Base-by-base conservation (phyloP, 768 basidiomycete genomes). In the Lactarius akahatsu region DNA sequence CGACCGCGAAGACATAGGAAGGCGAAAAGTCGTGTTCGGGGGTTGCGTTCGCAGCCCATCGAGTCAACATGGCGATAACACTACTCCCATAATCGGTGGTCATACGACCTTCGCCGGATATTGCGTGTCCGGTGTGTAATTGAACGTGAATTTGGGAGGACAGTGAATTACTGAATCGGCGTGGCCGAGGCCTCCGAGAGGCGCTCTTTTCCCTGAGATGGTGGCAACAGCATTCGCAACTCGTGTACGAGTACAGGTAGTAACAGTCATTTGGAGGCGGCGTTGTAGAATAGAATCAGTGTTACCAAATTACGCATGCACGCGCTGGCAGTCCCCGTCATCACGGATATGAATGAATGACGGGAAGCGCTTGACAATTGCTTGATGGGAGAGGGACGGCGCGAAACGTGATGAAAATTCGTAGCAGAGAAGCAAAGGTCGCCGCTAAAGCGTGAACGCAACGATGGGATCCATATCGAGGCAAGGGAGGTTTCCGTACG, bases 261-360 rank as follows among this genome's bases (percentile, higher is more conserved):
- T 62, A 52, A 63, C 61, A 18, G 57, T 52, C 34, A 52, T 38
- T 34, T 34, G 36, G 38, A 41, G 40, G 61, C 61, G 61, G 57
- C 62, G 54, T 67, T 45, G 58, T 38, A 47, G 40, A 60, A 59
- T 38, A 47, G 40, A 56, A 59, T 26, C 34, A 61, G 34, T 30
- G 61, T 59, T 20, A 62, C 55, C 61, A 58, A 59, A 64, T 40
- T 40, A 32, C 26, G 56, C 38, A 58, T 16, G 38, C 50, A n/a
- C 20, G 38, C 23, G 13, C 50, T 52, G 50, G 26, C 28, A 40
- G 60, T 32, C 45, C 43, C 28, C 57, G 41, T 63, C 62, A 47
- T 59, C 57, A 47, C 62, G 61, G 65, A 63, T 47, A 67, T 67
- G 66, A 67, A 67, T 28, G 15, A 50, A 41, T 50, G 28, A n/a